Evolutionary conservation across 805 yeast genomes (phyloP).

Genomic region (Isabelozyma rhagii): DNA sequence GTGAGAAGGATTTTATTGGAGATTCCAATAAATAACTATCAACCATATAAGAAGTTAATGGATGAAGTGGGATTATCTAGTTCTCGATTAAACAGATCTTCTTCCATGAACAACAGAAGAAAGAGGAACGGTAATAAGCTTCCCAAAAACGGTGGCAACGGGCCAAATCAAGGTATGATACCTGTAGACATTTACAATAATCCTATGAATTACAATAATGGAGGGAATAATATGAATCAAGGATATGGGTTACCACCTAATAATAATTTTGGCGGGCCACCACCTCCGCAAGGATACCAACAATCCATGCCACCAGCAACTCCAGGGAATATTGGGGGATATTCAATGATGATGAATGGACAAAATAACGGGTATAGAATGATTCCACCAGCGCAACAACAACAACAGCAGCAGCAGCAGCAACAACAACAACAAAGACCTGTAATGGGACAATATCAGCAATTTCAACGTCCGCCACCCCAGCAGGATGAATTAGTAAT

Average conservation of each 20-base stretch:
- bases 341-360: constrained; percentile 1
- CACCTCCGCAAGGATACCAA: background rate
- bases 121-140: constrained; percentile 13
- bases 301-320: background rate
- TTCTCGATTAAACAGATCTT: constrained; percentile 26
- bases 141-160: background rate
- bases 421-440: constrained; percentile 8
- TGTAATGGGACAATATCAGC: constrained; percentile 3
- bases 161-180: background rate
- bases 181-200: background rate
- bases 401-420: constrained; percentile 10
- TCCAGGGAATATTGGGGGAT: background rate
- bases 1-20: constrained; percentile 63
- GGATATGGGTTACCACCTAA: background rate
- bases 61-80: constrained; percentile 82
- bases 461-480: constrained; percentile 5
- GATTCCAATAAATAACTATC: constrained; percentile 51
- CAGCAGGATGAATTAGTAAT: constrained; percentile 34
- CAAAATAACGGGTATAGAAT: background rate
- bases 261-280: background rate
- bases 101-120: constrained; percentile 20
- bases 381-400: constrained; percentile 1
- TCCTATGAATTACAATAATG: constrained; percentile 1
- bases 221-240: background rate
- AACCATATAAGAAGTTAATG: constrained; percentile 79